Evolutionary conservation across 306 rosid species (phyloP).

Genomic region (Nissolia schottii): DNA sequence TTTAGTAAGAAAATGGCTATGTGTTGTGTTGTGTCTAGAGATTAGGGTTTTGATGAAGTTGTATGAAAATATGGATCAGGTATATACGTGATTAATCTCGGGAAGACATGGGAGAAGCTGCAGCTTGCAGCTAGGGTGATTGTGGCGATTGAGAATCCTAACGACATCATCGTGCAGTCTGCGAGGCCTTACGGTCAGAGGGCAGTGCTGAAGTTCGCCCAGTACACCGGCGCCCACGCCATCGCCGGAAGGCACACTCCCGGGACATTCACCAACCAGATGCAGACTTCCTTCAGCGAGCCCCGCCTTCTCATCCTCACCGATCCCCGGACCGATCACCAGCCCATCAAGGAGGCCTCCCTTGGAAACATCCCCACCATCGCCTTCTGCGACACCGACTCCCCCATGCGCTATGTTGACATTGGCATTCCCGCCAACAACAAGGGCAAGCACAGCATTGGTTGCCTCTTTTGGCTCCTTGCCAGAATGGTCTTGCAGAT

Average conservation of each 20-base stretch:
- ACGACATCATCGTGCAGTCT: slow-evolving; percentile 74
- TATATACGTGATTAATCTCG: slow-evolving; percentile 75
- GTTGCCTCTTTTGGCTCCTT: slow-evolving; percentile 88
- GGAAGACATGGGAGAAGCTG: slow-evolving; percentile 79
- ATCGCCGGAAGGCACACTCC: slow-evolving; percentile 92
- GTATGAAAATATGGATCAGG: slow-evolving; percentile 34
- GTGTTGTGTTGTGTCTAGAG: no score
- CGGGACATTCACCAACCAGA: slow-evolving; percentile 87
- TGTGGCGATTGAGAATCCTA: slow-evolving; percentile 78
- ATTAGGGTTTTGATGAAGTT: not conserved
- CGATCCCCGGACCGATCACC: slow-evolving; percentile 92
- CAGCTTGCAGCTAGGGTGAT: slow-evolving; percentile 84
- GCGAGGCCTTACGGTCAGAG: slow-evolving; percentile 89
- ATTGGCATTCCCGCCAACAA: slow-evolving; percentile 96
- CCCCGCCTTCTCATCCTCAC: slow-evolving; percentile 91
- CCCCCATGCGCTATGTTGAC: slow-evolving; percentile 81
- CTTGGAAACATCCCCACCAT: slow-evolving; percentile 91
- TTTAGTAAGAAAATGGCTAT: no score
- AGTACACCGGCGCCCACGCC: slow-evolving; percentile 75
- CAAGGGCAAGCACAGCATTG: slow-evolving; percentile 90
- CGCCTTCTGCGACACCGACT: slow-evolving; percentile 91
- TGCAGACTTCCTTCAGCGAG: slow-evolving; percentile 78
- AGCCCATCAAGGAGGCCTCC: slow-evolving; percentile 93
- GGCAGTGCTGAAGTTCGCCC: slow-evolving; percentile 76
- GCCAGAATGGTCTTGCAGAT: slow-evolving; percentile 94